phyloP scores from a whole-genome alignment of 2,329 filamentous ascomycete species.

The Corinectria fuckeliana region DNA sequence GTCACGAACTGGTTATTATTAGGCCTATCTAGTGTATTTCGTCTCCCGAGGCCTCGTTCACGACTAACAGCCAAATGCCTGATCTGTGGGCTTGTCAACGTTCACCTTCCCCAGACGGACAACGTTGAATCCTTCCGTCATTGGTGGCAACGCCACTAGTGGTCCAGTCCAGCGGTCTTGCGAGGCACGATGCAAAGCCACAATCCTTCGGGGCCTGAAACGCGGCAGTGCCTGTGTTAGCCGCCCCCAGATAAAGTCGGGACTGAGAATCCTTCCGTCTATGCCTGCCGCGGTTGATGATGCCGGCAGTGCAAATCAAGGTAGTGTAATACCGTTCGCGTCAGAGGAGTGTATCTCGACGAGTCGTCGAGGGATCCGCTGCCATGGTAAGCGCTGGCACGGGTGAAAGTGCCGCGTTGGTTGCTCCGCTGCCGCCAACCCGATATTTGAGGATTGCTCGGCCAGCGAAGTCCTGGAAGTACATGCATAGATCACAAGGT shows the following conservation, averaged over 20 bases:
- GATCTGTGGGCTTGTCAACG: no score
- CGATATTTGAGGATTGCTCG: no score
- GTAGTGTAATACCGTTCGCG: neutral
- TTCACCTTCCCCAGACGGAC: neutral
- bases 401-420: neutral
- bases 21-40: neutral
- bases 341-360: neutral
- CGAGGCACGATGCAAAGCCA: neutral
- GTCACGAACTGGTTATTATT: neutral
- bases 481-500: no score
- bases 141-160: neutral
- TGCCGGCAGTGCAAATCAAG: conserved; percentile 8
- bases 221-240: conserved; percentile 9
- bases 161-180: neutral
- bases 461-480: no score
- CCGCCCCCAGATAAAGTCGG: neutral
- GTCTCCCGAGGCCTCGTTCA: neutral
- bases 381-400: neutral
- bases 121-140: neutral
- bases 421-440: neutral
- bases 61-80: neutral
- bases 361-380: neutral
- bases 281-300: neutral
- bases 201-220: conserved; percentile 18
- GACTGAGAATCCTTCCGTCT: conserved; percentile 1